Conservation (phyloP, 2,329 filamentous ascomycete species). For the Pseudogymnoascus verrucosus region DNA sequence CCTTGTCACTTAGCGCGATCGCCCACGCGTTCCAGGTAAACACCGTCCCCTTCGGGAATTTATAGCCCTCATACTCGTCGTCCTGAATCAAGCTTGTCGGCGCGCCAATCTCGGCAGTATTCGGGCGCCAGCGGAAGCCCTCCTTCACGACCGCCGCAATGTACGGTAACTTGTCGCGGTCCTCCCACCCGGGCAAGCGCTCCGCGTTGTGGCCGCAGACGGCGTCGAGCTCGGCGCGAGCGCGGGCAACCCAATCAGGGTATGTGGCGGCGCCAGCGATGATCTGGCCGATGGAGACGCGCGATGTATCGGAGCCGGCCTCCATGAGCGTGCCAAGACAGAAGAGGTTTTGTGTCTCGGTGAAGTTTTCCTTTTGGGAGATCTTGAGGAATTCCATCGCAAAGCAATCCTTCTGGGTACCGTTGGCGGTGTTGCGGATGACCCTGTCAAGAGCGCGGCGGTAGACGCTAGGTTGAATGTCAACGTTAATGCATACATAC, state of each 20-base stretch:
- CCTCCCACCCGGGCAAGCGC: slow-evolving; percentile 33
- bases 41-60: slow-evolving; percentile 36
- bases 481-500: too few species aligned
- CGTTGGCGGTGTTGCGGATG: slow-evolving; percentile 20
- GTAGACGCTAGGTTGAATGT: slow-evolving; percentile 19
- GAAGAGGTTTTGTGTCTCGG: slow-evolving; percentile 24
- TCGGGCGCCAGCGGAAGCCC: slow-evolving; percentile 37
- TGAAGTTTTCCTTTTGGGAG: slow-evolving; percentile 19
- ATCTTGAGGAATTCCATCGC: slow-evolving; percentile 24
- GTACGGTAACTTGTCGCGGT: slow-evolving; percentile 34
- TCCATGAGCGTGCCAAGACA: slow-evolving; percentile 31
- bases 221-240: slow-evolving; percentile 36
- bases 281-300: slow-evolving; percentile 28
- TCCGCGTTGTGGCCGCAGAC: slow-evolving; percentile 32
- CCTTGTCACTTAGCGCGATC: slow-evolving; percentile 35
- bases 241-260: slow-evolving; percentile 20
- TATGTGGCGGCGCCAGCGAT: slow-evolving; percentile 26
- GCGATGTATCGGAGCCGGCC: slow-evolving; percentile 37
- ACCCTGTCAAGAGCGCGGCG: slow-evolving; percentile 21
- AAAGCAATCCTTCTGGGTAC: slow-evolving; percentile 26
- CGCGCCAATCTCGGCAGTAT: slow-evolving; percentile 29
- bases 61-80: slow-evolving; percentile 38
- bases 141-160: slow-evolving; percentile 39
- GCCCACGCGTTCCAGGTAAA: slow-evolving; percentile 34
- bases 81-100: slow-evolving; percentile 34